These are phyloP conservation scores for Alloteropsis semialata DNA, from an alignment of 176 grass and related monocot species.

Conservation along the genomic window DNA sequence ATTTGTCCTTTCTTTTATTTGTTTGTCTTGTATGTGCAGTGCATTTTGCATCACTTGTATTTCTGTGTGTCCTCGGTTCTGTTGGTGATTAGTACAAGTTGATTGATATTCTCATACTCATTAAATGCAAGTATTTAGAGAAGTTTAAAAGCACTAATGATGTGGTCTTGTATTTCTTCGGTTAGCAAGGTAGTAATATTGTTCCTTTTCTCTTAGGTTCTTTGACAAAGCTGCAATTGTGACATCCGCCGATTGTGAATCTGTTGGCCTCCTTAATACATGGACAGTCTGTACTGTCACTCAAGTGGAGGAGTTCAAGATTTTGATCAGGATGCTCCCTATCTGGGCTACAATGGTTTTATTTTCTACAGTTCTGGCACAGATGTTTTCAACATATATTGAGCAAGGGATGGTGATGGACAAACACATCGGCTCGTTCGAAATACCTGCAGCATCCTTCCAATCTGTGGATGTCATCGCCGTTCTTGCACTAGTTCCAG, in stretches of 20 bases:
- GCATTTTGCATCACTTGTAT: neutral
- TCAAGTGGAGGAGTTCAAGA: constrained; percentile 70
- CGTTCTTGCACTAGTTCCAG: constrained; percentile 44
- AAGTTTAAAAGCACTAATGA: neutral
- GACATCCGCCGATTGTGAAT: constrained; percentile 22
- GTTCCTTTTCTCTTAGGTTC: constrained; percentile 46
- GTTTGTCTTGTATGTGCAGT: neutral
- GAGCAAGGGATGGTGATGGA: constrained; percentile 45
- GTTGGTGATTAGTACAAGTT: neutral
- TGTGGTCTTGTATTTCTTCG: neutral
- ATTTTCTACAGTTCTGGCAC: constrained; percentile 43
- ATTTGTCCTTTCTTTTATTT: neutral
- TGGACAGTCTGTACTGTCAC: constrained; percentile 57
- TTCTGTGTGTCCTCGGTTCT: neutral
- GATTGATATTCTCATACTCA: neutral
- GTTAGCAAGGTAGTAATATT: neutral
- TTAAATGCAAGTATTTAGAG: neutral
- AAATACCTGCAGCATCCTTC: constrained; percentile 62
- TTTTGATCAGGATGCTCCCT: constrained; percentile 56
- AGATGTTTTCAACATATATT: constrained; percentile 52
- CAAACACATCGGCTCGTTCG: constrained; percentile 27
- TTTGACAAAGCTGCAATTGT: constrained; percentile 66
- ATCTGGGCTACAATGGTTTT: constrained; percentile 50
- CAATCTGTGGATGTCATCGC: constrained; percentile 40
- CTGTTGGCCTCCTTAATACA: constrained; percentile 25